Evolutionary conservation across 441 rosid genomes (phyloP).

Genomic region (Capsella rubella): DNA sequence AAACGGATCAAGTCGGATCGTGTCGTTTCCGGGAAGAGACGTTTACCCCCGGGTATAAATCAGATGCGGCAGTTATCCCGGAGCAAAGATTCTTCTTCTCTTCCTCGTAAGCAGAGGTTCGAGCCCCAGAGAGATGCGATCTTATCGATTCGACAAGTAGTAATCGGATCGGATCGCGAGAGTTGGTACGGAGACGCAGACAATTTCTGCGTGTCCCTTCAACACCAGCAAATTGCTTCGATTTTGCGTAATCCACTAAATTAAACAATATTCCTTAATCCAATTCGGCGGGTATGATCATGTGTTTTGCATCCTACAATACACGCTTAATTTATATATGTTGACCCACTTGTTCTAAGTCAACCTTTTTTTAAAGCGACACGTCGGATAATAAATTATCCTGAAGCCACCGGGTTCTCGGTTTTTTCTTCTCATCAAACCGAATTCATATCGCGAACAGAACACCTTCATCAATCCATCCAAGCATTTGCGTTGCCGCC

Average conservation of each 20-base stretch:
- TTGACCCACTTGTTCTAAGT: neutral
- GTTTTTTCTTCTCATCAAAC: too few relatives aligned
- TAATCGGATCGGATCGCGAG: conserved; percentile 23
- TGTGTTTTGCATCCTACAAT: neutral
- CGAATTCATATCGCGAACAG: too few relatives aligned
- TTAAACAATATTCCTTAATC: neutral
- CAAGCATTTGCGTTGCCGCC: too few relatives aligned
- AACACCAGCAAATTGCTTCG: conserved; percentile 23
- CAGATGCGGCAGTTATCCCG: conserved; percentile 10
- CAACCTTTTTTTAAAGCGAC: neutral
- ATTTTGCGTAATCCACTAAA: conserved; percentile 44
- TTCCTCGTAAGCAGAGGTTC: neutral
- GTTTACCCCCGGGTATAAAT: neutral
- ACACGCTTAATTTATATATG: neutral
- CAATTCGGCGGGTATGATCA: neutral
- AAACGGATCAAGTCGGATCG: neutral
- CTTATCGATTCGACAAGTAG: conserved; percentile 17
- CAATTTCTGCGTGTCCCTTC: conserved; percentile 47
- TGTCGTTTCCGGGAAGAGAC: neutral
- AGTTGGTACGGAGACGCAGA: conserved; percentile 51
- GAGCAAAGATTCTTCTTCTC: conserved; percentile 1
- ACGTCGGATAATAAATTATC: neutral
- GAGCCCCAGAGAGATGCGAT: conserved; percentile 7
- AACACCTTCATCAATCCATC: too few relatives aligned
- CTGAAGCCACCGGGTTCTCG: too few relatives aligned